Evolutionary conservation across 345 rosid genomes (phyloP), one percentile per base, ranked within the genome.

Genomic region (Linum usitatissimum): DNA sequence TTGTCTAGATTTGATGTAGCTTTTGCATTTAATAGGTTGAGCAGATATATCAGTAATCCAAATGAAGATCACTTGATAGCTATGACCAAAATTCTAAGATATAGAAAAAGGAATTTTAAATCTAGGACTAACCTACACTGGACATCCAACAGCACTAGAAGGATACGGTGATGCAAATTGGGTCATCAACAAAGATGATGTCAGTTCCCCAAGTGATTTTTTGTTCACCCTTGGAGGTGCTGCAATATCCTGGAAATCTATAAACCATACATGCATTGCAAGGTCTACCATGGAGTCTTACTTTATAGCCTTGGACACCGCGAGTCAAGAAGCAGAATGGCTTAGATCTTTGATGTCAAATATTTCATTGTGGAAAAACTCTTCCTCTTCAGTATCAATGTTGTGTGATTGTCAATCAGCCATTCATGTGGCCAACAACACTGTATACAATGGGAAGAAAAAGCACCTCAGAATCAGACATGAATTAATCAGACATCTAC

Each of bases 121-220:
- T 6, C 6, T 3, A 6, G 36, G 36, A 31, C 6, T 31, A 31
- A 3, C 3, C 3, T 31, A 2, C 36, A 31, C 36, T 2, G 36
- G 36, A 31, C 30, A 48, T 51, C 57, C 30, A n/a, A 0, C 8
- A 17, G 40, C 49, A 0, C 15, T 63, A 18, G 58, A 63, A 51
- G 48, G 66, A 5, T 63, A 10, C 18, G 6, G 28, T n/a, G 53
- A 63, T 63, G 66, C 66, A 20, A 63, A 63, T 18, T 63, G 48
- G 66, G 23, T 63, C 6, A 15, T 14, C 21, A 23, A 49, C 23
- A 51, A 51, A 23, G 45, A 63, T 30, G 58, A 63, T 21, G 40
- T 53, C 0, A 30, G 58, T 3, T 49, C 59, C 3, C 49, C 48
- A 2, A 63, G 48, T 63, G 58, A 57, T 3, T 63, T 20, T 63